phyloP scores from a whole-genome alignment of 495 filamentous ascomycete species.

The Melanomma pulvis-pyrius region DNA sequence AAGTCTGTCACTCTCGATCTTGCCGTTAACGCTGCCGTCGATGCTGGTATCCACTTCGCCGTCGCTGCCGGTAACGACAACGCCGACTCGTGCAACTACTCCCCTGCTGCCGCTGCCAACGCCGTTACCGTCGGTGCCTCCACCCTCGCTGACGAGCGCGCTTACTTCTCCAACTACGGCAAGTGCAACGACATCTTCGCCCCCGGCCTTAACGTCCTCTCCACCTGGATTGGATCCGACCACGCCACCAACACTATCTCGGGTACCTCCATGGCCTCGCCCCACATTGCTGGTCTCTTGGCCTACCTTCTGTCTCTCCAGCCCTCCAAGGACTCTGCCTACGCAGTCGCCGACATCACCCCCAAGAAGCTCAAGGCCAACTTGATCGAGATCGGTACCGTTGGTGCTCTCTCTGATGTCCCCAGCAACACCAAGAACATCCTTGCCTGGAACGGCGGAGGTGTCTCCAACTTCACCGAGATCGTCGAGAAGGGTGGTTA shows the following conservation, averaged over 20 bases:
- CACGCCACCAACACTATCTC: slow-evolving; percentile 97
- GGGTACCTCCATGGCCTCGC: slow-evolving; percentile 98
- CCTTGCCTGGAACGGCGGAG: slow-evolving; percentile 99
- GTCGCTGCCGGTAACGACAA: slow-evolving; percentile 99
- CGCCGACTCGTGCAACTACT: slow-evolving; percentile 98
- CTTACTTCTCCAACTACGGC: slow-evolving; percentile 99
- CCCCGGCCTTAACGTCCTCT: slow-evolving; percentile 93
- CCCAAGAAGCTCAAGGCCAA: slow-evolving; percentile 92
- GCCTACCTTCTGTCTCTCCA: slow-evolving; percentile 98
- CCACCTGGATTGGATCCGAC: slow-evolving; percentile 96
- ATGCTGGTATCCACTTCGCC: slow-evolving; percentile 91
- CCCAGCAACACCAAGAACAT: slow-evolving; percentile 82
- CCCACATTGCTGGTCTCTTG: slow-evolving; percentile 92
- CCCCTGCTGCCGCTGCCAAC: slow-evolving; percentile 89
- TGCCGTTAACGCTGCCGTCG: slow-evolving; percentile 91
- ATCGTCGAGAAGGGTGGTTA: slow-evolving; percentile 76
- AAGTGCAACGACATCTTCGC: slow-evolving; percentile 99
- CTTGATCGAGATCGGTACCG: slow-evolving; percentile 81
- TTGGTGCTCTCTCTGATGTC: slow-evolving; percentile 78
- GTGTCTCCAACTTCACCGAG: slow-evolving; percentile 82
- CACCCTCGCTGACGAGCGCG: slow-evolving; percentile 89
- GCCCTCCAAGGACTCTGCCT: slow-evolving; percentile 83
- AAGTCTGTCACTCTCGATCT: slow-evolving; percentile 88
- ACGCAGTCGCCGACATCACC: slow-evolving; percentile 83
- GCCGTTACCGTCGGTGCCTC: slow-evolving; percentile 97